A percentile compares a stretch with the other conserved stretches of the same genome.
Evolutionary conservation across 257 asterid species (phyloP).

Genomic region (Apocynum venetum): DNA sequence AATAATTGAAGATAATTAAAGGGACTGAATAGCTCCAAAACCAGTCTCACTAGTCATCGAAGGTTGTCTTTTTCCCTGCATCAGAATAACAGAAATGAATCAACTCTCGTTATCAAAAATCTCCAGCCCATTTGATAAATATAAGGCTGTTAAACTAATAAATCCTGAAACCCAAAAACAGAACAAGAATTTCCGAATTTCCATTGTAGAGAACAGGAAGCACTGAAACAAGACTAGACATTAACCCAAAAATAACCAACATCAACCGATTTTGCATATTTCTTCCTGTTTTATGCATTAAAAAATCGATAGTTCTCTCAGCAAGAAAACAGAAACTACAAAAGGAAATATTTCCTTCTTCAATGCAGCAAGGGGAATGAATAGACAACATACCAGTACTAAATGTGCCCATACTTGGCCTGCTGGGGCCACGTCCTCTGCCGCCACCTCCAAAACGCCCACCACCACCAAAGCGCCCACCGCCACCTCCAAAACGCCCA

Average conservation of each 20-base stretch:
- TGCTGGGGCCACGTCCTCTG: constrained; percentile 46
- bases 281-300: neutral
- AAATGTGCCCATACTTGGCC: constrained; percentile 38
- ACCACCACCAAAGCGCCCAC: constrained; percentile 31
- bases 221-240: neutral
- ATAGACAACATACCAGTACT: constrained; percentile 32
- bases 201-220: neutral
- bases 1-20: no score
- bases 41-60: constrained; percentile 22
- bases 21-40: neutral
- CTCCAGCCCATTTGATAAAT: neutral
- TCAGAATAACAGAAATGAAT: no score
- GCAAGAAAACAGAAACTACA: neutral
- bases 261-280: neutral
- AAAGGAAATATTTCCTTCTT: neutral
- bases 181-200: no score
- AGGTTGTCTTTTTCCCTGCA: constrained; percentile 45
- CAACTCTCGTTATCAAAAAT: neutral
- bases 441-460: constrained; percentile 31
- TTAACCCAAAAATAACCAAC: neutral
- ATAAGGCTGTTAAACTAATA: no score
- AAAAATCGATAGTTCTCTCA: neutral
- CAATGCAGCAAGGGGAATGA: neutral
- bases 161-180: no score
- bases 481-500: constrained; percentile 23